Conservation (phyloP, 768 basidiomycete species). For the Pleurotus salmoneostramineus region DNA sequence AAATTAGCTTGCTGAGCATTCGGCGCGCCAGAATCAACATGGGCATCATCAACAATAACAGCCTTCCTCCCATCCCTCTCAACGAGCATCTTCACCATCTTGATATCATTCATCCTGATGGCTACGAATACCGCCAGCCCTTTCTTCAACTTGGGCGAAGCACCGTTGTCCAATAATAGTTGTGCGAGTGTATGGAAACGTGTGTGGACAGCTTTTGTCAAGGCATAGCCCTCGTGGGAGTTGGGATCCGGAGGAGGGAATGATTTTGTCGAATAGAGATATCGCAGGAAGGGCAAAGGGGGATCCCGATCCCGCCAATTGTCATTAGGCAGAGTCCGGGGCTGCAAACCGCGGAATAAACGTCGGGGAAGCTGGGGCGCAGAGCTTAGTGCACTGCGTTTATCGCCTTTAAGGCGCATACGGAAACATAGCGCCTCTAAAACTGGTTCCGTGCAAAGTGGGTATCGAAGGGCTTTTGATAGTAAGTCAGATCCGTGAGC, state of each 20-base stretch:
- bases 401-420: slow-evolving; percentile 22
- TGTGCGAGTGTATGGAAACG: slow-evolving; percentile 59
- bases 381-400: slow-evolving; percentile 15
- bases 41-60: no score
- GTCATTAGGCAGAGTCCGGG: slow-evolving; percentile 19
- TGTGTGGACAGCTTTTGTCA: slow-evolving; percentile 73
- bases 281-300: slow-evolving; percentile 62
- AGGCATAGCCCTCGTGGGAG: slow-evolving; percentile 76
- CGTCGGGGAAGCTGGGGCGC: slow-evolving; percentile 58
- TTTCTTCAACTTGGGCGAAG: slow-evolving; percentile 60
- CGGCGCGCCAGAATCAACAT: neutral
- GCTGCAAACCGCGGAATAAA: slow-evolving; percentile 53
- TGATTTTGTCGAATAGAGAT: slow-evolving; percentile 41
- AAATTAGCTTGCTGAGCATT: neutral
- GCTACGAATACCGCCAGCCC: slow-evolving; percentile 73
- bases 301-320: slow-evolving; percentile 46
- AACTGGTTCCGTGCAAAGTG: slow-evolving; percentile 53
- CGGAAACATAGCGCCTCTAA: slow-evolving; percentile 36
- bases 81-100: slow-evolving; percentile 72
- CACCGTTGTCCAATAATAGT: slow-evolving; percentile 69
- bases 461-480: slow-evolving; percentile 55
- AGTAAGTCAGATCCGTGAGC: slow-evolving; percentile 25
- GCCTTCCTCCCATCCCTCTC: slow-evolving; percentile 38
- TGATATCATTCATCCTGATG: slow-evolving; percentile 64
- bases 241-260: slow-evolving; percentile 48